phyloP scores from a whole-genome alignment of 805 yeast genomes.

The Wickerhamomyces tratensis region DNA sequence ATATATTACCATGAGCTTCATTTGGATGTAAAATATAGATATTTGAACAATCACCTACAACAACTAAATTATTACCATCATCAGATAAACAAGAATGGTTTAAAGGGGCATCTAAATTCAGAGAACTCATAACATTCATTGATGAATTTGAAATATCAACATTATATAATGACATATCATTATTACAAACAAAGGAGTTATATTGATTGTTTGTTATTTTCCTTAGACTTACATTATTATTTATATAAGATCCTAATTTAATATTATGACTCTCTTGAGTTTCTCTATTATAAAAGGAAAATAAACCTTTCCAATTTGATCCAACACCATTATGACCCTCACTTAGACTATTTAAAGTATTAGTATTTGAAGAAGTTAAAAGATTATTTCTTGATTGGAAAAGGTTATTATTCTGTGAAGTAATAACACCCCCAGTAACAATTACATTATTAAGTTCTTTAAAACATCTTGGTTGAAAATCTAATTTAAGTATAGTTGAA shows the following conservation, averaged over 20 bases:
- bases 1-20: constrained; percentile 16
- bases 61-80: constrained; percentile 45
- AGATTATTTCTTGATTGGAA: neutral
- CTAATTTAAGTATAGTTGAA: constrained; percentile 35
- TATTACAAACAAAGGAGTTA: constrained; percentile 68
- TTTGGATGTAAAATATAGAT: constrained; percentile 42
- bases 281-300: constrained; percentile 44
- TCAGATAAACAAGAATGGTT: constrained; percentile 69
- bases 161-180: constrained; percentile 64
- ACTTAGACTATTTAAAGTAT: constrained; percentile 4
- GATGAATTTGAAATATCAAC: constrained; percentile 46
- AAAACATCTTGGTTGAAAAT: constrained; percentile 65
- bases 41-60: constrained; percentile 71
- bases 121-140: constrained; percentile 30
- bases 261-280: constrained; percentile 38
- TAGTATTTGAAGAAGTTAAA: neutral
- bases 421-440: constrained; percentile 45
- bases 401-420: constrained; percentile 20
- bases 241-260: constrained; percentile 71
- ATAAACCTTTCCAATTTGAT: constrained; percentile 49
- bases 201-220: constrained; percentile 33
- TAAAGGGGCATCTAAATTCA: constrained; percentile 53
- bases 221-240: constrained; percentile 62
- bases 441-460: constrained; percentile 42
- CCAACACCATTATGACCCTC: constrained; percentile 19